Conservation (phyloP, 2,329 filamentous ascomycete genomes). For the Leptoxyphium fumago region DNA sequence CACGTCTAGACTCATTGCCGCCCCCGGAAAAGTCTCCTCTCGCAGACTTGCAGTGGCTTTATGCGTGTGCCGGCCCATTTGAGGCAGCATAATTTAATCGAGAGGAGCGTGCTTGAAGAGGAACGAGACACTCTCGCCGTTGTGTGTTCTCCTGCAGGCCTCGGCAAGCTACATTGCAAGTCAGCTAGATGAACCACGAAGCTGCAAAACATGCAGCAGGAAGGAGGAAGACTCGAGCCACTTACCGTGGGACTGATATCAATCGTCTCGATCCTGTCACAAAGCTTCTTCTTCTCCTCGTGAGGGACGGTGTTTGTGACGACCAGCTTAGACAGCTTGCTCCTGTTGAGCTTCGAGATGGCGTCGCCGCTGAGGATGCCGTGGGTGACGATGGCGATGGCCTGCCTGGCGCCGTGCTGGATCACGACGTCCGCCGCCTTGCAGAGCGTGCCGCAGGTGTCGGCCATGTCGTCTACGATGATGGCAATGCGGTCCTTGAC, state of each 20-base stretch:
- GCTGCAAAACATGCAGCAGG: neutral
- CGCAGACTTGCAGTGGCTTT: too few species aligned
- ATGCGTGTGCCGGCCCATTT: too few species aligned
- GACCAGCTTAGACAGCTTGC: conserved; percentile 61
- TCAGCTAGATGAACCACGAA: neutral
- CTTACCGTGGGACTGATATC: conserved; percentile 68
- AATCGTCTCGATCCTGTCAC: conserved; percentile 73
- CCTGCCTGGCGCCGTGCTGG: conserved; percentile 70
- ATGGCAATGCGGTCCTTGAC: conserved; percentile 86
- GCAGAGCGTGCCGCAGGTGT: conserved; percentile 76
- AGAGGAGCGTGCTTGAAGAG: conserved; percentile 51
- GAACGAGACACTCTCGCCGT: conserved; percentile 52
- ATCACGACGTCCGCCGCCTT: conserved; percentile 87
- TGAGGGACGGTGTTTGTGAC: conserved; percentile 83
- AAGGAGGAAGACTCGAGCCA: conserved; percentile 3
- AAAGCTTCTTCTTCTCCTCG: conserved; percentile 63
- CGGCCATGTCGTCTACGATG: conserved; percentile 94
- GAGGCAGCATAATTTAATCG: conserved; percentile 11
- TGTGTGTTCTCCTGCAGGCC: conserved; percentile 54
- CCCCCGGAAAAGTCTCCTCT: too few species aligned
- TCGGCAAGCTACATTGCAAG: conserved; percentile 38
- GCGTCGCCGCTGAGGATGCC: conserved; percentile 81
- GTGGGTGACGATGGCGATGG: conserved; percentile 90
- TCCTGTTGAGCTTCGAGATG: conserved; percentile 71
- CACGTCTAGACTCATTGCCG: too few species aligned